Evolutionary conservation across 2,329 filamentous ascomycete species (phyloP), one percentile per base, ranked within the genome.

Genomic region (Mariannaea sp.): DNA sequence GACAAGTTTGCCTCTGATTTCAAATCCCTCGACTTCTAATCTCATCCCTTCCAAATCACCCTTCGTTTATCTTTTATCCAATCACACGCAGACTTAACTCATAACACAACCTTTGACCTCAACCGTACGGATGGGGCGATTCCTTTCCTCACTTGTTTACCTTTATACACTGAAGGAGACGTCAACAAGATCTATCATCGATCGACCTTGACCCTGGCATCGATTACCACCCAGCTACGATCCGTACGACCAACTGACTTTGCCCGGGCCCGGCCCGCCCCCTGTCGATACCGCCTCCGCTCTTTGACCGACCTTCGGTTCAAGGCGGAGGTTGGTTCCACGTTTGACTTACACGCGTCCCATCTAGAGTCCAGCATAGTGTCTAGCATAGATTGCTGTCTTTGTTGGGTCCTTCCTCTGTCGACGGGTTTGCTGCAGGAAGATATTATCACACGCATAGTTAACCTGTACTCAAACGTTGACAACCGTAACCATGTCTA

Each of bases 401-500:
- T n/a, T 20, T 33, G 36, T 19, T 32, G 30, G 3, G 7, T 19
- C 14, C 19, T 32, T 26, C 26, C 33, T 8, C 22, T 27, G 46
- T 35, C 19, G 14, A 17, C 29, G 27, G 22, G 5, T 14, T 19
- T 26, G 5, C 16, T 19, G 19, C 17, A 9, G 16, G 8, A 8
- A 39, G 5, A 24, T 8, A 24, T 8, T 20, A 8, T 30, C 16
- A 16, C 5, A 19, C 33, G 5, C 14, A 3, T 17, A 9, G 3
- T 2, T 13, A 8, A 17, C 5, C n/a, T n/a, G 9, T 17, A 49
- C 33, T 53, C 44, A 61, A 46, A 45, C 14, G 38, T 57, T 48
- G 36, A 20, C 17, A 27, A 42, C 30, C 52, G 42, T 36, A 49
- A 64, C 39, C 53, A 52, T 60, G 60, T 50, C 62, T 38, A 47